Evolutionary conservation across 495 filamentous ascomycete species (phyloP).

Genomic region (Podospora comata): DNA sequence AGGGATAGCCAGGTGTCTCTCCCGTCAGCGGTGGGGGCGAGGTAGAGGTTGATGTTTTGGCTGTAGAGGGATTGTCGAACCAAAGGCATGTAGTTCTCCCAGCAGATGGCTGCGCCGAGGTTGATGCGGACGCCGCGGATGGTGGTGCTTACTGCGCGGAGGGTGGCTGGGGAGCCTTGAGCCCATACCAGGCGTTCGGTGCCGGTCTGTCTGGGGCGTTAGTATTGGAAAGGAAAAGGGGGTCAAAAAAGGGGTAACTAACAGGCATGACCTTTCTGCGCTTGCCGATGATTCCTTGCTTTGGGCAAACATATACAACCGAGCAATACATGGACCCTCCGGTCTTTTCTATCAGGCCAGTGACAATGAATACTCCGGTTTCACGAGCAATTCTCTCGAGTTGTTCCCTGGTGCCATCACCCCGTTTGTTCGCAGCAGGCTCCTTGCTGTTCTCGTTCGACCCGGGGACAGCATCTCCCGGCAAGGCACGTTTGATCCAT

Average conservation of each 20-base stretch:
- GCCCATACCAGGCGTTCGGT: conserved; percentile 85
- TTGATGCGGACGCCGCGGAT: conserved; percentile 75
- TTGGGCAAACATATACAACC: conserved; percentile 78
- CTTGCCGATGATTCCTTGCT: conserved; percentile 71
- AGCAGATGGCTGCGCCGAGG: conserved; percentile 86
- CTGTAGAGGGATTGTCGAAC: conserved; percentile 69
- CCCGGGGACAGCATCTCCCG: conserved; percentile 48
- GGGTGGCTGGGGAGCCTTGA: conserved; percentile 74
- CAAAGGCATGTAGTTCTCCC: conserved; percentile 97
- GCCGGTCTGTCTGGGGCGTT: conserved; percentile 55
- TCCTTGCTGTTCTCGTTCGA: conserved; percentile 54
- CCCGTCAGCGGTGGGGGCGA: conserved; percentile 86
- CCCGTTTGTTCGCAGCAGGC: conserved; percentile 52
- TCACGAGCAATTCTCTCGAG: conserved; percentile 71
- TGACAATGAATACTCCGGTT: conserved; percentile 75
- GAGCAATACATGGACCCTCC: conserved; percentile 84
- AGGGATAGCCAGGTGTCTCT: conserved; percentile 80
- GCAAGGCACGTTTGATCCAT: conserved; percentile 65
- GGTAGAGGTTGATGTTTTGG: conserved; percentile 90
- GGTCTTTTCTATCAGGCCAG: conserved; percentile 73
- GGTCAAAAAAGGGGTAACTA: conserved; percentile 27
- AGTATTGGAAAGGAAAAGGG: background rate
- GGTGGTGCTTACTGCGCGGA: conserved; percentile 76
- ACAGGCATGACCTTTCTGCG: conserved; percentile 88
- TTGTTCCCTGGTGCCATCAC: conserved; percentile 82